Percentiles rank a stretch among this genome's conserved stretches.
Evolutionary conservation across 2,329 filamentous ascomycete species (phyloP).

Genomic region (Fusarium succisae): DNA sequence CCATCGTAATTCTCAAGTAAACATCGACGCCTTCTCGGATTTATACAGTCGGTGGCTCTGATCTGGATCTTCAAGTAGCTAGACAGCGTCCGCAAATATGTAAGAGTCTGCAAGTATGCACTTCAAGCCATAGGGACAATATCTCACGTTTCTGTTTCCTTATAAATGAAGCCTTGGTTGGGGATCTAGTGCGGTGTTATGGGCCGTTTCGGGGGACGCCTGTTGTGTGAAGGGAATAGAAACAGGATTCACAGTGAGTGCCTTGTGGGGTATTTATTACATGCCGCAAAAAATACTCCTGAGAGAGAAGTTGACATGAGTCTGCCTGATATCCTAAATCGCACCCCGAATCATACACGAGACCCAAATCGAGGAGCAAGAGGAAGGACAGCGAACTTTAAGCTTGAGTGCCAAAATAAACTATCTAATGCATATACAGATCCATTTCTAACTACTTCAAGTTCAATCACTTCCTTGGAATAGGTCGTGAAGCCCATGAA

Average conservation of each 20-base stretch:
- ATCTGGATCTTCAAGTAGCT: background rate
- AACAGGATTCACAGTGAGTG: background rate
- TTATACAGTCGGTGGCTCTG: background rate
- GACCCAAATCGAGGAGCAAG: background rate
- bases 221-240: background rate
- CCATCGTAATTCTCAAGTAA: background rate
- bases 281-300: background rate
- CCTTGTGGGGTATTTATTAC: background rate
- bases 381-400: background rate
- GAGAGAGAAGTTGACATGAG: background rate
- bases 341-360: background rate
- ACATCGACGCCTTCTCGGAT: background rate
- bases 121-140: too few species aligned
- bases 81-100: background rate
- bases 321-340: background rate
- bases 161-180: background rate
- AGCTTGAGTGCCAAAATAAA: background rate
- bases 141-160: background rate
- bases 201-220: background rate
- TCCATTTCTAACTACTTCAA: rapidly evolving
- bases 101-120: background rate
- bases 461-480: background rate
- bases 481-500: background rate
- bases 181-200: too few species aligned
- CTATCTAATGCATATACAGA: rapidly evolving